A percentile compares a stretch with the other conserved stretches of the same genome.
Evolutionary conservation across 2,329 filamentous ascomycete species (phyloP).

Genomic region (Monilinia vaccinii-corymbosi): DNA sequence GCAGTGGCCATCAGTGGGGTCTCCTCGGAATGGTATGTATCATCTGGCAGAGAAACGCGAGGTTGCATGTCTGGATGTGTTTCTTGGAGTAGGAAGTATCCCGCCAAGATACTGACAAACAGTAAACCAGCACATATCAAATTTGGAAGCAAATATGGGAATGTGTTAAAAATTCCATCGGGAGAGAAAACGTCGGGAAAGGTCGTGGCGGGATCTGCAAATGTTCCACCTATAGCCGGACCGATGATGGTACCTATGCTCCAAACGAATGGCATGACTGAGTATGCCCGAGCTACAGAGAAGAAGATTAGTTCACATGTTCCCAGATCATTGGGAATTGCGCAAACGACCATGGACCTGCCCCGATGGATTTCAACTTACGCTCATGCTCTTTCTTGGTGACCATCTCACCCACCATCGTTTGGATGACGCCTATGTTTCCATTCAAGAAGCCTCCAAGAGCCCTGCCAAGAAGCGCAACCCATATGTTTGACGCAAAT

Average conservation of each 20-base stretch:
- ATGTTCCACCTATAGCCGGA: constrained; percentile 77
- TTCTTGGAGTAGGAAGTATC: constrained; percentile 76
- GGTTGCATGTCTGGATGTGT: constrained; percentile 78
- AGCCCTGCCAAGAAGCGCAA: constrained; percentile 67
- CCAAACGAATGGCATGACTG: constrained; percentile 94
- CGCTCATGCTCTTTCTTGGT: constrained; percentile 39
- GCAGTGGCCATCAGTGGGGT: constrained; percentile 70
- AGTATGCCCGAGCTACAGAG: constrained; percentile 57
- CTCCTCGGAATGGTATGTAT: constrained; percentile 40
- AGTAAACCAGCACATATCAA: constrained; percentile 70
- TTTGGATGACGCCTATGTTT: constrained; percentile 77
- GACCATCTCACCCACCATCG: constrained; percentile 85
- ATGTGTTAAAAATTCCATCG: constrained; percentile 62
- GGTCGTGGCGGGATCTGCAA: constrained; percentile 66
- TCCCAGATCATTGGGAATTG: not conserved
- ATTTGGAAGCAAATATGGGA: constrained; percentile 86
- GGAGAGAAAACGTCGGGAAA: constrained; percentile 64
- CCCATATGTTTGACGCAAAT: constrained; percentile 73
- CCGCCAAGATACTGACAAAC: constrained; percentile 67
- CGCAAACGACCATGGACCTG: not conserved
- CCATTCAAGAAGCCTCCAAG: constrained; percentile 80
- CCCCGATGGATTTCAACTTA: not conserved
- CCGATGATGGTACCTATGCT: constrained; percentile 82
- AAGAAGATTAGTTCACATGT: not conserved
- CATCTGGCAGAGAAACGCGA: constrained; percentile 36